Percentiles rank a stretch among this genome's conserved stretches.
phyloP scores from a whole-genome alignment of 345 rosid species.

The Boechera retrofracta region DNA sequence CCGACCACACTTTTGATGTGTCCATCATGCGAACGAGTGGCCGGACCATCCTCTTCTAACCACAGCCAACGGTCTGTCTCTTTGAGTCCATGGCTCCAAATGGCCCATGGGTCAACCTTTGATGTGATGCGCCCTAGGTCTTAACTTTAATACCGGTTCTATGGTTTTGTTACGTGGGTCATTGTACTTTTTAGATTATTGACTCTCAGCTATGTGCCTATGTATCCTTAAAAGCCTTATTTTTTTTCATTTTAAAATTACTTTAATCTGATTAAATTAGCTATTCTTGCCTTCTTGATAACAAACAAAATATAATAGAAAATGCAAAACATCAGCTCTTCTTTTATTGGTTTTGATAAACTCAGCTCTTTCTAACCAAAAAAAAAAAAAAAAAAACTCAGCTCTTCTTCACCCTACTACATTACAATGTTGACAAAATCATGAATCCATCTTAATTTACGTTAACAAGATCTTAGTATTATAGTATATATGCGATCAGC shows the following conservation, averaged over 20 bases:
- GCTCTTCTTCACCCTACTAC: neutral
- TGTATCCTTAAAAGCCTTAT: slow-evolving; percentile 19
- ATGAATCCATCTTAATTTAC: neutral
- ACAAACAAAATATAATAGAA: neutral
- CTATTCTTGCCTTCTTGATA: slow-evolving; percentile 26
- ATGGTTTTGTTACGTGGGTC: slow-evolving; percentile 38
- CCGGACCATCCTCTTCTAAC: slow-evolving; percentile 36
- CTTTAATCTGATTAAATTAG: slow-evolving; percentile 24
- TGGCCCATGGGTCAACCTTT: slow-evolving; percentile 40
- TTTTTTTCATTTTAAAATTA: neutral
- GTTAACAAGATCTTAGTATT: slow-evolving; percentile 8
- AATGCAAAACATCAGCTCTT: neutral
- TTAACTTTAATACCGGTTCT: slow-evolving; percentile 23
- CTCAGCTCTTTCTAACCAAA: neutral
- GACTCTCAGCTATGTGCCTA: slow-evolving; percentile 16
- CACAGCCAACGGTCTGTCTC: slow-evolving; percentile 36
- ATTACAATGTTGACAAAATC: neutral
- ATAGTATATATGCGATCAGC: neutral
- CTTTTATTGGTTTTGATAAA: neutral
- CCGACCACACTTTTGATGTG: slow-evolving; percentile 97
- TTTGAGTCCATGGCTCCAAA: slow-evolving; percentile 43
- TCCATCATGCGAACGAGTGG: slow-evolving; percentile 97
- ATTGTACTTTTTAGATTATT: slow-evolving; percentile 44
- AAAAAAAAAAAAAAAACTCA: neutral
- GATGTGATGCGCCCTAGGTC: slow-evolving; percentile 41